phyloP scores from a whole-genome alignment of 2,329 filamentous ascomycete genomes.

The Aspergillus amoenus region DNA sequence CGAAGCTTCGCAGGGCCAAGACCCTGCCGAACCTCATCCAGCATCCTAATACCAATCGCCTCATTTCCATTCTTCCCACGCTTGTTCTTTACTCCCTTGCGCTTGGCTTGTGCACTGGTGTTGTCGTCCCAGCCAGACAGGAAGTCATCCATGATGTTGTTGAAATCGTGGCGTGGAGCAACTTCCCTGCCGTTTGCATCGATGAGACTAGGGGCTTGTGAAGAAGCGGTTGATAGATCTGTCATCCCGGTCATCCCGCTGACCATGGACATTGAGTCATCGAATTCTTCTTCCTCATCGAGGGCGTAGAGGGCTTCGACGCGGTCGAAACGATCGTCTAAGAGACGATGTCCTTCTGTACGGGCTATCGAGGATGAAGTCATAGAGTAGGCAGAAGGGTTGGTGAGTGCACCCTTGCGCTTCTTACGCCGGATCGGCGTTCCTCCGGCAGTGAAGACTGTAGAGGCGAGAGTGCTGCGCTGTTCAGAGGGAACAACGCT shows the following conservation, averaged over 20 bases:
- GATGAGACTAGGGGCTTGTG: slow-evolving; percentile 60
- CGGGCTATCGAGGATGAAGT: slow-evolving; percentile 82
- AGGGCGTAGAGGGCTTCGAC: slow-evolving; percentile 79
- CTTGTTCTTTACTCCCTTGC: slow-evolving; percentile 52
- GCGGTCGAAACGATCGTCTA: slow-evolving; percentile 89
- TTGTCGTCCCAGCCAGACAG: slow-evolving; percentile 60
- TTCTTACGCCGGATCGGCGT: slow-evolving; percentile 72
- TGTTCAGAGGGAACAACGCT: slow-evolving; percentile 42
- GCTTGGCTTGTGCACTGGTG: slow-evolving; percentile 41
- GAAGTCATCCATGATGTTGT: slow-evolving; percentile 91
- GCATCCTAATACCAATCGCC: slow-evolving; percentile 78
- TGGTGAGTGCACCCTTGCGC: slow-evolving; percentile 89
- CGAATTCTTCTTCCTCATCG: slow-evolving; percentile 55
- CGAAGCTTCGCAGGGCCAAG: slow-evolving; percentile 72
- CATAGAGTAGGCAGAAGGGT: slow-evolving; percentile 86
- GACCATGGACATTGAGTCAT: slow-evolving; percentile 52
- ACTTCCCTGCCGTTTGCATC: slow-evolving; percentile 43
- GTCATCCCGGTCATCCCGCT: slow-evolving; percentile 59
- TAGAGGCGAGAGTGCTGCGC: slow-evolving; percentile 45
- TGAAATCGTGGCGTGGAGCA: slow-evolving; percentile 74
- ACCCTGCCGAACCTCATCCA: slow-evolving; percentile 82
- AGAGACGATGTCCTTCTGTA: slow-evolving; percentile 79
- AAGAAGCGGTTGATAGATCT: slow-evolving; percentile 49
- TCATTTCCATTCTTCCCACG: slow-evolving; percentile 76
- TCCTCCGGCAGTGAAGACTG: slow-evolving; percentile 63